Evolutionary conservation across 495 filamentous ascomycete genomes (phyloP), one percentile per base, ranked within the genome.

Genomic region (Hypoxylon fuscum): DNA sequence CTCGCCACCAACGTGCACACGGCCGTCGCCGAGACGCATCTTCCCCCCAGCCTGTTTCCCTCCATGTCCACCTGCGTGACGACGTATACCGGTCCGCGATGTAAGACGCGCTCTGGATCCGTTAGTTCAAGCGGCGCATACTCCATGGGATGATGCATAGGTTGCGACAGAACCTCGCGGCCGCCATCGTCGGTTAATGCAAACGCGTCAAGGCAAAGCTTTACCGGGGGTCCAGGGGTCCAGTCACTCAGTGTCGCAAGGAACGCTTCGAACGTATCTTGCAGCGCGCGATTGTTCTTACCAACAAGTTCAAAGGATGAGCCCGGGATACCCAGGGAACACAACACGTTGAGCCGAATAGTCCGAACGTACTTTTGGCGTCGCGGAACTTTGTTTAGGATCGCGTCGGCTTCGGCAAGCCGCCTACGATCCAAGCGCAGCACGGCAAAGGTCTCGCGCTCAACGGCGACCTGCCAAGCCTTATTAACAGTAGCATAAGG

Each of bases 391-490:
- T 12, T 5, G 11, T 45, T 45, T 11, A 45, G 42, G 18, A 45
- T 45, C 8, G 18, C 42, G 11, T 45, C 42, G 23, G 18, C 42
- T 17, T 45, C 42, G 11, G 42, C 42, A 17, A 45, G 42, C 12
- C 42, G 42, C 17, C 12, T 11, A 12, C 2, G 42, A 5, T 22
- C 23, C 5, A 45, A 17, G 42, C 23, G n/a, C 12, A 45, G 12
- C 18, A 5, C 18, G 42, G 42, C 12, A 22, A 45, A 45, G 42
- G 10, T 45, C 42, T 21, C 42, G 42, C 42, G 42, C 42, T 45
- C 42, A 5, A 45, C 18, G 11, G 42, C 42, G 21, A 22, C 42
- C 42, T 45, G 42, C 42, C 42, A 45, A 45, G 21, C 42, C 18
- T 21, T 45, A 12, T 45, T 45, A 17, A 45, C 42, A 21, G 42